Base-by-base conservation (phyloP, 2,329 filamentous ascomycete species). In the Ramichloridium luteum region DNA sequence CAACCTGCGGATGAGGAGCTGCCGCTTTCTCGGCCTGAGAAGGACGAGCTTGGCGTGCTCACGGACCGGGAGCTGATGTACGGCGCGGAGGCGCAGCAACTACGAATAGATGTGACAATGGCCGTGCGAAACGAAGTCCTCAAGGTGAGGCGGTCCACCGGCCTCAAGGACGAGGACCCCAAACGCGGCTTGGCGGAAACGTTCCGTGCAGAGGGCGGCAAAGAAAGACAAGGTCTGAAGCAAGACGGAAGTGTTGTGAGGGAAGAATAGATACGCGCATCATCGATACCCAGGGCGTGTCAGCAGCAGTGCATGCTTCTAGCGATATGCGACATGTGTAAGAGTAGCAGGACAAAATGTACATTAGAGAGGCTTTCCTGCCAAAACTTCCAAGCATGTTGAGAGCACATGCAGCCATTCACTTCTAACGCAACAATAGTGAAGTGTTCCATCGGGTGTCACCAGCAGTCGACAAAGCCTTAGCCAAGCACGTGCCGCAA, bases 41-140 rank as follows among this genome's bases (percentile, higher is more conserved):
- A 28, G 5, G 37, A 37, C 2, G 34, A 37, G 14, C 53, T 72
- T 1, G 80, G 76, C 1, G 70, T 77, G 10, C 53, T 82, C 34
- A 72, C 61, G 4, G 76, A 83, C 10, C 75, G 82, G 13, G 64
- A 69, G 25, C 61, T 88, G 16, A 74, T 74, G 55, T 70, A 76
- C 44, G 72, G 75, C 8, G 57, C 64, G n/a, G 85, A 94, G 57
- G 88, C 83, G 1, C 68, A 80, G 32, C 68, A 75, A 44, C 61
- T 92, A 40, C 67, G 90, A 36, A 74, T 80, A 32, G 83, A 93
- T 55, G 83, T 88, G 29, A 84, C 88, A 2, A 67, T 68, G 54
- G 70, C 77, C 37, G 73, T 96, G 18, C 69, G 90, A 29, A 69
- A 80, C 34, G 80, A 92, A 53, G 78, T 98, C 3, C 58, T 88